Percentiles rank a stretch among this genome's conserved stretches.
phyloP scores from a whole-genome alignment of 116 monocot species.

The Dioscorea cayenensis region DNA sequence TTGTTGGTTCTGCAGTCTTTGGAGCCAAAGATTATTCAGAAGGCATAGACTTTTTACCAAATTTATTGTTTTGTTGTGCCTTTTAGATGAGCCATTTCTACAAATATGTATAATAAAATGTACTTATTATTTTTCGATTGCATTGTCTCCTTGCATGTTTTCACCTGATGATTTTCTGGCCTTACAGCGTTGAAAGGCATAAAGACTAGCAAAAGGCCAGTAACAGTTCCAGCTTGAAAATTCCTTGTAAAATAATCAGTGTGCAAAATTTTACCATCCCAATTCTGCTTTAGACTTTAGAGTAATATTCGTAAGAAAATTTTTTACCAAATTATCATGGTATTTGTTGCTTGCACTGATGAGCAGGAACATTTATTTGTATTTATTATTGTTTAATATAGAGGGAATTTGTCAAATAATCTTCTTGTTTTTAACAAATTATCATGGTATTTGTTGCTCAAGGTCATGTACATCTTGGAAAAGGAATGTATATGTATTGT shows the following conservation, averaged over 20 bases:
- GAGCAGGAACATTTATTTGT: no score
- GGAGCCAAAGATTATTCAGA: conserved; percentile 93
- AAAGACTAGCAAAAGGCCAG: conserved; percentile 80
- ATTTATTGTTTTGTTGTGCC: neutral
- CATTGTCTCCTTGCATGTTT: neutral
- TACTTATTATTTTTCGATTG: neutral
- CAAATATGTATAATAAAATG: neutral
- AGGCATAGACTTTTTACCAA: conserved; percentile 36
- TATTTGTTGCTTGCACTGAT: no score
- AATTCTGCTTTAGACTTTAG: neutral
- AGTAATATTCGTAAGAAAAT: neutral
- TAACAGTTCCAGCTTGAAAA: conserved; percentile 59
- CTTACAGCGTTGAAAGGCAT: conserved; percentile 89
- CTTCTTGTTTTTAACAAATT: no score
- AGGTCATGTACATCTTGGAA: no score
- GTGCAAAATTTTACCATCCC: neutral
- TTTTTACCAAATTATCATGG: no score
- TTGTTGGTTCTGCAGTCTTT: conserved; percentile 97
- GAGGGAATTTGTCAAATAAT: no score
- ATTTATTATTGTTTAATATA: no score
- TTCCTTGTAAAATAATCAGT: neutral
- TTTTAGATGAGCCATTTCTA: no score
- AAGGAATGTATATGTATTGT: no score
- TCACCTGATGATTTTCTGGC: conserved; percentile 2
- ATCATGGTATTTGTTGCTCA: no score